These are phyloP conservation scores for Fusarium irregulare DNA, from an alignment of 2,329 filamentous ascomycete species.

Conservation along the genomic window DNA sequence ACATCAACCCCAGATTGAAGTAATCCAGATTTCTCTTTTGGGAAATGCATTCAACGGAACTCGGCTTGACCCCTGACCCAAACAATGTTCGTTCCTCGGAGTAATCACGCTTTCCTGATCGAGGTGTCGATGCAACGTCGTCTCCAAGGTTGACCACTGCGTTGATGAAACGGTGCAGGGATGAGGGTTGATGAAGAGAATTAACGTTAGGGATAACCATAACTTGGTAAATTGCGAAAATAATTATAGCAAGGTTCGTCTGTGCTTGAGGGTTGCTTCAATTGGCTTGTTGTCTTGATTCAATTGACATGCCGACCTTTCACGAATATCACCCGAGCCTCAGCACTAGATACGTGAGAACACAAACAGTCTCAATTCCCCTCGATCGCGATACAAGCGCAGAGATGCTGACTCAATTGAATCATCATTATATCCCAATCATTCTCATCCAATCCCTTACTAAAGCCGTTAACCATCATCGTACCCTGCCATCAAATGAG, in stretches of 20 bases:
- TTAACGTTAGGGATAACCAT: background rate
- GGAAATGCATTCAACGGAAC: background rate
- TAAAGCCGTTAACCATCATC: no score
- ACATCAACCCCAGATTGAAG: background rate
- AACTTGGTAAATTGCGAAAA: background rate
- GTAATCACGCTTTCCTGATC: slow-evolving; percentile 11
- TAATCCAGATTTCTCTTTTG: slow-evolving; percentile 15
- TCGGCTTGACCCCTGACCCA: background rate
- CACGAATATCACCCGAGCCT: no score
- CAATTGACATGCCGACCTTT: no score
- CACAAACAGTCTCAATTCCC: no score
- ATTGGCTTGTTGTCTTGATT: no score
- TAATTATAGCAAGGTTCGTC: background rate
- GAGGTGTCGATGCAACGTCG: background rate
- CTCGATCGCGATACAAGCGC: no score
- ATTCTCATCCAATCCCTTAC: background rate
- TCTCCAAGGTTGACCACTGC: background rate
- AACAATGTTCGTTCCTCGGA: background rate
- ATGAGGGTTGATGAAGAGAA: background rate
- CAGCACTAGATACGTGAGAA: no score
- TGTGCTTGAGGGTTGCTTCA: no score
- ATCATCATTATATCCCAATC: background rate
- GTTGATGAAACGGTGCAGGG: background rate
- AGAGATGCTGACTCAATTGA: background rate
- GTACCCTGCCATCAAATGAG: background rate